Conservation (phyloP, 208 protist species). For the Trichomonas gallinae region DNA sequence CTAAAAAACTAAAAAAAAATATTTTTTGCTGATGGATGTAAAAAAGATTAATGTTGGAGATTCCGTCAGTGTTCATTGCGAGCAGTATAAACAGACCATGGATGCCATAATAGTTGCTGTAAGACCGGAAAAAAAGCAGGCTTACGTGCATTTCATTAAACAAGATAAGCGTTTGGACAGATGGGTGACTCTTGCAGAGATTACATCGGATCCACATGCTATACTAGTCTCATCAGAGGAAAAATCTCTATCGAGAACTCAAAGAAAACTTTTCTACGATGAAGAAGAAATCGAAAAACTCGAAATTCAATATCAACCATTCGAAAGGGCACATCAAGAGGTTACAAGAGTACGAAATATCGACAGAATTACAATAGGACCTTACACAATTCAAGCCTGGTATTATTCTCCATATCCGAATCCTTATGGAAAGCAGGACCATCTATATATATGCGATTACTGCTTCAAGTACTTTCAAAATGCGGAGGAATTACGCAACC, state of each 20-base stretch:
- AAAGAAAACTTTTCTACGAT: not conserved
- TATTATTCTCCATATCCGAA: conserved; percentile 89
- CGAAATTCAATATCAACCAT: not conserved
- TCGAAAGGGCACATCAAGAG: conserved; percentile 56
- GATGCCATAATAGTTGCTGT: not conserved
- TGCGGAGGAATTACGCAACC: conserved; percentile 56
- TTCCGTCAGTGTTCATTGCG: not conserved
- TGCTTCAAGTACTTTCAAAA: conserved; percentile 80
- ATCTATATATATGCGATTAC: conserved; percentile 81
- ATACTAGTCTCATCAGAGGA: not conserved
- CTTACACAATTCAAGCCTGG: conserved; percentile 80
- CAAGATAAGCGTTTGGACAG: conserved; percentile 1
- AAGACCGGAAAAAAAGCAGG: no score
- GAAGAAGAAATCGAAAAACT: not conserved
- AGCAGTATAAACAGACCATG: not conserved
- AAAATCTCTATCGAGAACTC: not conserved
- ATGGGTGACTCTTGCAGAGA: not conserved
- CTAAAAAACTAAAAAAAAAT: no score
- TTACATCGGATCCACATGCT: not conserved
- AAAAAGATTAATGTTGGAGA: not conserved
- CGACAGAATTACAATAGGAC: conserved; percentile 74
- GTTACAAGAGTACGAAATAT: conserved; percentile 85
- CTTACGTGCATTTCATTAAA: not conserved
- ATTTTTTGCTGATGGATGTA: not conserved
- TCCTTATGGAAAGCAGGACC: not conserved